phyloP scores from a whole-genome alignment of 2,329 filamentous ascomycete species.

The Ceratocystis variospora region DNA sequence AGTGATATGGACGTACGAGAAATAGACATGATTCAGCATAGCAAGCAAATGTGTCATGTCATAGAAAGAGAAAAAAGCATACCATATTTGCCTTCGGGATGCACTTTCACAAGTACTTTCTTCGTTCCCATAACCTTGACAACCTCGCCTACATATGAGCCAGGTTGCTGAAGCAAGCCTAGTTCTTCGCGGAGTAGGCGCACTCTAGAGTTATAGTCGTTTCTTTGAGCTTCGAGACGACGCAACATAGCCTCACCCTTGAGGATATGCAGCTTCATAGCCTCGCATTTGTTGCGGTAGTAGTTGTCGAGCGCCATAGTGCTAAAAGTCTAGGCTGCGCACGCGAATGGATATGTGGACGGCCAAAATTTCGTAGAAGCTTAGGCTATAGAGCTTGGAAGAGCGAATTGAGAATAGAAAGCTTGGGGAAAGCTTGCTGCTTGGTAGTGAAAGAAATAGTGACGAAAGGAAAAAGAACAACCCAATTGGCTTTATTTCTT shows the following conservation, averaged over 20 bases:
- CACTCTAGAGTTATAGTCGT: conserved; percentile 98
- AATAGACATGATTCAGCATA: not conserved
- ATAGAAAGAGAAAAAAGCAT: conserved; percentile 26
- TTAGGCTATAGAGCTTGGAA: not conserved
- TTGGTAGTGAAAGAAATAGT: no score
- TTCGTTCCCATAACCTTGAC: conserved; percentile 99
- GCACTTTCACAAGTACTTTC: conserved; percentile 97
- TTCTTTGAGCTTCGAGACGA: conserved; percentile 90
- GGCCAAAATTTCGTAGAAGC: not conserved
- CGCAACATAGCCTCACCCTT: conserved; percentile 93
- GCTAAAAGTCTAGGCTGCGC: not conserved
- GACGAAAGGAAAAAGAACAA: not conserved
- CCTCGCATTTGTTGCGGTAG: conserved; percentile 99
- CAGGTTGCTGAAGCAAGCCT: conserved; percentile 87
- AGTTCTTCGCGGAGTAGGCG: conserved; percentile 89
- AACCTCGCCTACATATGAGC: conserved; percentile 97
- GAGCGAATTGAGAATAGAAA: not conserved
- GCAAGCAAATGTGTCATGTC: no score
- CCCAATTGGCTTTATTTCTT: not conserved
- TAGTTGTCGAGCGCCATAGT: conserved; percentile 98
- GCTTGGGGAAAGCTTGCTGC: not conserved
- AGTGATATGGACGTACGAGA: conserved; percentile 10
- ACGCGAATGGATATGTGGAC: not conserved
- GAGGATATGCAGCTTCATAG: conserved; percentile 99
- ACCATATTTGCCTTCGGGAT: conserved; percentile 99